Percentiles rank a stretch among this genome's conserved stretches.
phyloP scores from a whole-genome alignment of 1,284 basidiomycete genomes.

The Malassezia slooffiae region DNA sequence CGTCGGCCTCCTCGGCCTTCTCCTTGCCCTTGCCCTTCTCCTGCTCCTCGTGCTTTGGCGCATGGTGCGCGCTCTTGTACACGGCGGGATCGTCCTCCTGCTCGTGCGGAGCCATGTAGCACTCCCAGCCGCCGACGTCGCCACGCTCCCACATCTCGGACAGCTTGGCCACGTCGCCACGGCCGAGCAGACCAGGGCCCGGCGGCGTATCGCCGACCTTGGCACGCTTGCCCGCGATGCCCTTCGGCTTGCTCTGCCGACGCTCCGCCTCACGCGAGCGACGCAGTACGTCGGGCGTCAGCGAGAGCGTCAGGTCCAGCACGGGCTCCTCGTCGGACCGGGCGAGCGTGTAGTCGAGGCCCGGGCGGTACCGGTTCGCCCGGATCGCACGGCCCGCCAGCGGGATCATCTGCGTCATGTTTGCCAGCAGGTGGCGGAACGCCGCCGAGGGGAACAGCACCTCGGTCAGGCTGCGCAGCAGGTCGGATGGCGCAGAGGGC shows the following conservation, averaged over 20 bases:
- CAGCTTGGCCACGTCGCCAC: conserved; percentile 31
- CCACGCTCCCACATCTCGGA: conserved; percentile 58
- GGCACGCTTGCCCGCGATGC: conserved; percentile 42
- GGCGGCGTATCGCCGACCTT: conserved; percentile 13
- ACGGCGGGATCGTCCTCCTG: conserved; percentile 71
- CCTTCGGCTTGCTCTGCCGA: conserved; percentile 26
- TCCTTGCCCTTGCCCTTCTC: conserved; percentile 57
- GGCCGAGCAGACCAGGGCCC: conserved; percentile 16
- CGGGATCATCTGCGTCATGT: conserved; percentile 67
- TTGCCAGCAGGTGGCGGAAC: conserved; percentile 79
- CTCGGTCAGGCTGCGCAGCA: conserved; percentile 30
- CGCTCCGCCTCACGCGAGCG: conserved; percentile 26
- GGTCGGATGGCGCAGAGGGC: conserved; percentile 20
- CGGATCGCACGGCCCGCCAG: conserved; percentile 57
- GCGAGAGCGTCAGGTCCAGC: conserved; percentile 76
- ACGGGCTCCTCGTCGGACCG: conserved; percentile 66
- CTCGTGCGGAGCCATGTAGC: conserved; percentile 87
- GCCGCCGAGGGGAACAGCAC: conserved; percentile 61
- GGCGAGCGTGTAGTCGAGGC: conserved; percentile 88
- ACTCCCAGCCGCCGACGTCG: conserved; percentile 91
- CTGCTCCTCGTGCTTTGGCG: conserved; percentile 10
- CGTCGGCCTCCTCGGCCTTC: conserved; percentile 50
- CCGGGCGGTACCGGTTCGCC: conserved; percentile 78
- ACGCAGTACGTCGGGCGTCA: conserved; percentile 60
- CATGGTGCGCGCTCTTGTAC: conserved; percentile 55